phyloP scores from a whole-genome alignment of 2,329 filamentous ascomycete genomes.

The Aspergillus phoenicis region DNA sequence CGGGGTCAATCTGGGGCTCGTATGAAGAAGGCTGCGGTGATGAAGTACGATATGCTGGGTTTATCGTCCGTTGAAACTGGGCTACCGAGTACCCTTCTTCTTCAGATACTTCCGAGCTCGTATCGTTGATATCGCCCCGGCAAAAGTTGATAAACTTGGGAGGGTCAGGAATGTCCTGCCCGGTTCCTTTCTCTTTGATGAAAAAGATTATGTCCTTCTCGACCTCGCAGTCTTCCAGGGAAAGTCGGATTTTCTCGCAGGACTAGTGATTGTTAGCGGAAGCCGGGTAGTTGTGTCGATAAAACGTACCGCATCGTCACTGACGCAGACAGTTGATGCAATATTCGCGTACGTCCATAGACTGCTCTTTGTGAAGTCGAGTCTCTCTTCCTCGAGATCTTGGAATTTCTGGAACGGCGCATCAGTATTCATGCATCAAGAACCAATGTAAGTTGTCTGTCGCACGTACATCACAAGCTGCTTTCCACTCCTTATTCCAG shows the following conservation, averaged over 20 bases:
- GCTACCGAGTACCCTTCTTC: constrained; percentile 97
- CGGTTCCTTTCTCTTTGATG: constrained; percentile 85
- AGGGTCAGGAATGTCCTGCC: constrained; percentile 94
- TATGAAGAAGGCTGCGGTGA: constrained; percentile 93
- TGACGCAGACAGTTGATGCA: constrained; percentile 94
- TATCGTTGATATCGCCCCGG: constrained; percentile 75
- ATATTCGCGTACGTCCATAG: constrained; percentile 98
- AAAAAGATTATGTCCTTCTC: constrained; percentile 90
- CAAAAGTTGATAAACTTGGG: constrained; percentile 99
- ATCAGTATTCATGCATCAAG: constrained; percentile 24
- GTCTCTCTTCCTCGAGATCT: constrained; percentile 92
- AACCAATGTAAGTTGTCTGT: not conserved
- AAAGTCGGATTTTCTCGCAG: constrained; percentile 92
- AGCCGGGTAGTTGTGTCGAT: not conserved
- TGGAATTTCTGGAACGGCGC: constrained; percentile 76
- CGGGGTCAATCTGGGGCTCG: constrained; percentile 87
- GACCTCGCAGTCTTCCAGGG: constrained; percentile 92
- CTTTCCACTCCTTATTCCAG: constrained; percentile 99
- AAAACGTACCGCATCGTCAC: constrained; percentile 72
- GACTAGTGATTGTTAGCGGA: constrained; percentile 51
- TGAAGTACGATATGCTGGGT: constrained; percentile 91
- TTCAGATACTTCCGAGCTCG: constrained; percentile 78
- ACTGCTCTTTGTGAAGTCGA: constrained; percentile 97
- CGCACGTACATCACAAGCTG: constrained; percentile 72
- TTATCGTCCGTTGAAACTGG: constrained; percentile 92